phyloP scores from a whole-genome alignment of 2,329 filamentous ascomycete genomes.

The Curvularia sp. region DNA sequence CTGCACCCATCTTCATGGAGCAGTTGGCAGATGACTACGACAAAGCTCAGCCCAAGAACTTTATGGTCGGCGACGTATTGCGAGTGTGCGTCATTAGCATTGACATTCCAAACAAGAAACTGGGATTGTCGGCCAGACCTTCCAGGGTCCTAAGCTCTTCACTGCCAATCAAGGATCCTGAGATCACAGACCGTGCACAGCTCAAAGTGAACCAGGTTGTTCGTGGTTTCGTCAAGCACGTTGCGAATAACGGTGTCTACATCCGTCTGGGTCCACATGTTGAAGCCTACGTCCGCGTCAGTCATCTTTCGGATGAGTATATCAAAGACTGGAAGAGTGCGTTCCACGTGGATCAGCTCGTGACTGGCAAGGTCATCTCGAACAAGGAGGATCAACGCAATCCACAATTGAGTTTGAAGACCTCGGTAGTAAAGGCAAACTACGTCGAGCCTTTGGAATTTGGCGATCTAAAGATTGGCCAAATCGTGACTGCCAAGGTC shows the following conservation, averaged over 20 bases:
- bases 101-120: constrained; percentile 82
- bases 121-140: constrained; percentile 81
- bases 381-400: constrained; percentile 74
- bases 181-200: constrained; percentile 75
- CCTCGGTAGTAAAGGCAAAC: constrained; percentile 80
- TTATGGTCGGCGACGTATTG: constrained; percentile 84
- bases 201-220: constrained; percentile 79
- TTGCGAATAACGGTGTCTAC: constrained; percentile 88
- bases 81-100: constrained; percentile 84
- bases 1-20: constrained; percentile 79
- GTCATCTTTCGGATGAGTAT: constrained; percentile 87
- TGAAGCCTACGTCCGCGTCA: constrained; percentile 82
- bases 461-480: constrained; percentile 77
- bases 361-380: constrained; percentile 81
- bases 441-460: constrained; percentile 78
- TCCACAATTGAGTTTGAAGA: constrained; percentile 85
- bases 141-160: constrained; percentile 90
- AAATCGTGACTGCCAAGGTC: constrained; percentile 86
- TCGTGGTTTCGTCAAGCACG: constrained; percentile 90
- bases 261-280: constrained; percentile 82
- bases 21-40: constrained; percentile 89
- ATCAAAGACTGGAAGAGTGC: constrained; percentile 94
- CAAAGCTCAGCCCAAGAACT: constrained; percentile 75
- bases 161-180: constrained; percentile 78
- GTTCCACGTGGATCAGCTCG: constrained; percentile 87